These are phyloP conservation scores for Halophytophthora batemanensis DNA, from an alignment of 352 stramenopile genomes.

Conservation along the genomic window DNA sequence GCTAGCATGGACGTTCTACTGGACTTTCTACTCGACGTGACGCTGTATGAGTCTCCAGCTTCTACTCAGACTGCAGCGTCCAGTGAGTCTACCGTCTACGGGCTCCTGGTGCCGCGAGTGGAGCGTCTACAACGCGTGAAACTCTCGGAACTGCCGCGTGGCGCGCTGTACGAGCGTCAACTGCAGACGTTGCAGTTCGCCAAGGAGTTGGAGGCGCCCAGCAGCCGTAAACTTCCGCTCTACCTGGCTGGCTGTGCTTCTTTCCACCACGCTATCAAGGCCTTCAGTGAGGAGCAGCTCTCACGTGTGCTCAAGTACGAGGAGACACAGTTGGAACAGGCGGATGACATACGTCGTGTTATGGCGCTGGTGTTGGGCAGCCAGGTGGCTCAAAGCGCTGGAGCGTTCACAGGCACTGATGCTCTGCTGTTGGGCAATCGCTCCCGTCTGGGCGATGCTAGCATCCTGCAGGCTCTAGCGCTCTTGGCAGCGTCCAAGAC, in stretches of 20 bases:
- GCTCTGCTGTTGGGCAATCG: conserved; percentile 44
- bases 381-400: conserved; percentile 38
- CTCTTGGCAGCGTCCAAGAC: conserved; percentile 50
- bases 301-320: conserved; percentile 64
- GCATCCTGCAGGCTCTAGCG: conserved; percentile 50
- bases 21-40: conserved; percentile 71
- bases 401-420: conserved; percentile 36
- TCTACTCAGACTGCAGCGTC: conserved; percentile 3
- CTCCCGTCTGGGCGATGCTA: conserved; percentile 46
- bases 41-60: conserved; percentile 44
- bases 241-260: conserved; percentile 61
- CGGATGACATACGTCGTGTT: conserved; percentile 30
- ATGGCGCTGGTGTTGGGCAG: conserved; percentile 64
- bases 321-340: conserved; percentile 39
- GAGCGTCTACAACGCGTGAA: conserved; percentile 53
- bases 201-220: conserved; percentile 44
- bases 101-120: conserved; percentile 41
- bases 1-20: conserved; percentile 45
- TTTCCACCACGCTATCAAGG: conserved; percentile 63
- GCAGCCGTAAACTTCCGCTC: conserved; percentile 36
- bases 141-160: conserved; percentile 34
- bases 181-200: conserved; percentile 57
- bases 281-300: conserved; percentile 67
- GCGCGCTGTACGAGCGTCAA: conserved; percentile 58
- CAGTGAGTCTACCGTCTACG: conserved; percentile 24